Conservation (phyloP, 257 asterid species). For the Osmanthus fragrans region DNA sequence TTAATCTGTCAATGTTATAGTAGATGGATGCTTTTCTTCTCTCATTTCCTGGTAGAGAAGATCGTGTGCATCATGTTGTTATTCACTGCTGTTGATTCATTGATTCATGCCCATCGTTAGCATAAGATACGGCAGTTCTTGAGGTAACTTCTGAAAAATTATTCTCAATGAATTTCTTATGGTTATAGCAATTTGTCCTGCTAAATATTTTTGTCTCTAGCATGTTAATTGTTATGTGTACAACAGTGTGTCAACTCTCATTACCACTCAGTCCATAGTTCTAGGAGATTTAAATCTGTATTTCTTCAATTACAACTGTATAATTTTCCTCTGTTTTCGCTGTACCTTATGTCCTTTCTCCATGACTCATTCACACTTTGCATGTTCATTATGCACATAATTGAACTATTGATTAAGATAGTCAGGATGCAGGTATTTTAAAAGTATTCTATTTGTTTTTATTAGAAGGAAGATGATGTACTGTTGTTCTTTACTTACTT, state of each 20-base stretch:
- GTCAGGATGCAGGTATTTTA: neutral
- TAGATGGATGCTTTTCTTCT: slow-evolving; percentile 11
- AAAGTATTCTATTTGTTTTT: neutral
- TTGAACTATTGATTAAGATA: neutral
- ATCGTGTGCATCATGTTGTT: slow-evolving; percentile 21
- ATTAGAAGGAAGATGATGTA: neutral
- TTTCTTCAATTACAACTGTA: neutral
- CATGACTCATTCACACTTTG: neutral
- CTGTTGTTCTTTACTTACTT: neutral
- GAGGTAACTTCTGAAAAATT: slow-evolving; percentile 23
- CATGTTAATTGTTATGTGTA: neutral
- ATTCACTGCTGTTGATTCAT: slow-evolving; percentile 18
- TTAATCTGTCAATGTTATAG: neutral
- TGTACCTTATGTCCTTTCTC: neutral
- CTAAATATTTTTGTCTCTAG: neutral
- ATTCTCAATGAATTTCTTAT: neutral
- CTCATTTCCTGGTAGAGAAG: slow-evolving; percentile 11
- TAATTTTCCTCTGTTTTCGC: neutral
- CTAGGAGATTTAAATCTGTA: neutral
- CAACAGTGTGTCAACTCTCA: neutral
- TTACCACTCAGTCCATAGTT: neutral
- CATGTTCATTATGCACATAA: neutral
- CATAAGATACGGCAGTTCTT: slow-evolving; percentile 13
- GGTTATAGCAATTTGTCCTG: neutral
- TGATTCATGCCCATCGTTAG: slow-evolving; percentile 8